Conservation (phyloP, 306 rosid species). For the Cicer yamashitae region DNA sequence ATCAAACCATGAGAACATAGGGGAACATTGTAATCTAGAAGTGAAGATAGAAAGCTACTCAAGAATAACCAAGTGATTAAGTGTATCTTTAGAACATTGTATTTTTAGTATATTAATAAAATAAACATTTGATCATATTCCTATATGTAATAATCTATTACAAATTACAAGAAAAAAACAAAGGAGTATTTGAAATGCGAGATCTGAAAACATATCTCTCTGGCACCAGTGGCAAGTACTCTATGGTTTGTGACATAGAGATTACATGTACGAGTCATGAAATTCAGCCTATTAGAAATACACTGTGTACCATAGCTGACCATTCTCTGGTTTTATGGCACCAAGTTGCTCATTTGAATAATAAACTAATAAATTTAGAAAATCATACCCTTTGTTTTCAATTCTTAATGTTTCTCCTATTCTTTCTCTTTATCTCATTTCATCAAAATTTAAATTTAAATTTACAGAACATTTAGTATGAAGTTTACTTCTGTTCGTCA, state of each 20-base stretch:
- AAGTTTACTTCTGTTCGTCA: background rate
- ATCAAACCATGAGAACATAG: constrained; percentile 14
- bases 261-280: background rate
- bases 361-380: no score
- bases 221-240: no score
- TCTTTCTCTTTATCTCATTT: constrained; percentile 5
- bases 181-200: no score
- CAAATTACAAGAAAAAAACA: no score
- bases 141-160: no score
- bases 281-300: background rate
- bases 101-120: no score
- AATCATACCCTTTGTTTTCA: constrained; percentile 1
- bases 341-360: no score
- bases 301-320: background rate
- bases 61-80: no score
- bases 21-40: background rate
- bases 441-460: background rate
- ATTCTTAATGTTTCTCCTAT: background rate
- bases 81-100: no score
- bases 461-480: background rate
- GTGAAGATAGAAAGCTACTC: no score
- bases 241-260: background rate
- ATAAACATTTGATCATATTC: no score
- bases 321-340: background rate
- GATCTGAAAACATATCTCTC: no score